Percentiles rank a stretch among this genome's conserved stretches.
phyloP scores from a whole-genome alignment of 768 basidiomycete species.

The Hirschioporus abietinus region DNA sequence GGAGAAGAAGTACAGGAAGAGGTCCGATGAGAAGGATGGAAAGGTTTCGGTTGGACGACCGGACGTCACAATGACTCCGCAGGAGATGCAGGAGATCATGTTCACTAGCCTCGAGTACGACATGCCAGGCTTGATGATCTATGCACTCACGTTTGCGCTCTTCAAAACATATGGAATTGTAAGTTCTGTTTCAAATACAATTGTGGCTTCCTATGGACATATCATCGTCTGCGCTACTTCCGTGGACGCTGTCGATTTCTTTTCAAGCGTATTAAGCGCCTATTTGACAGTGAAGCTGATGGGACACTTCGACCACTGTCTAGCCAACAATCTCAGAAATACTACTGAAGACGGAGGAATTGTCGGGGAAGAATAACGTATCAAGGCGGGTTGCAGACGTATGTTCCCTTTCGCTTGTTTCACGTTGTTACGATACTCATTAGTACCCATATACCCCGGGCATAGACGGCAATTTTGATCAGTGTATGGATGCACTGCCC shows the following conservation, averaged over 20 bases:
- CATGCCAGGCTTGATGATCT: constrained; percentile 38
- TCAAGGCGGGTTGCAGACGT: constrained; percentile 46
- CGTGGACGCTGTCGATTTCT: no score
- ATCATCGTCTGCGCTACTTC: neutral
- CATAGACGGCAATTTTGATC: constrained; percentile 41
- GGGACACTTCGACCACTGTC: neutral
- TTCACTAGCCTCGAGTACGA: constrained; percentile 32
- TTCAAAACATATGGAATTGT: constrained; percentile 51
- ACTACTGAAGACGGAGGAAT: constrained; percentile 35
- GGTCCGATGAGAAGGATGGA: constrained; percentile 28
- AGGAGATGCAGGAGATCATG: constrained; percentile 42
- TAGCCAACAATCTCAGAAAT: constrained; percentile 45
- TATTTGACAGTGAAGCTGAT: no score
- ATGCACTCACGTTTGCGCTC: constrained; percentile 41
- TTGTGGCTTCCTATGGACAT: neutral
- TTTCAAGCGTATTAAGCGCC: no score
- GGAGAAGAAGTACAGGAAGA: neutral
- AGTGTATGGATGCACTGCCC: constrained; percentile 20
- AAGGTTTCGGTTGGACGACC: constrained; percentile 24
- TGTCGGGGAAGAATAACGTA: constrained; percentile 30
- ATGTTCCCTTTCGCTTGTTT: constrained; percentile 16
- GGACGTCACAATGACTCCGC: constrained; percentile 30
- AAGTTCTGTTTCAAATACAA: constrained; percentile 14
- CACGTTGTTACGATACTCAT: constrained; percentile 4
- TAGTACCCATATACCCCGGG: neutral